Conservation (phyloP, 768 basidiomycete genomes). For the Pleurotus tuoliensis region DNA sequence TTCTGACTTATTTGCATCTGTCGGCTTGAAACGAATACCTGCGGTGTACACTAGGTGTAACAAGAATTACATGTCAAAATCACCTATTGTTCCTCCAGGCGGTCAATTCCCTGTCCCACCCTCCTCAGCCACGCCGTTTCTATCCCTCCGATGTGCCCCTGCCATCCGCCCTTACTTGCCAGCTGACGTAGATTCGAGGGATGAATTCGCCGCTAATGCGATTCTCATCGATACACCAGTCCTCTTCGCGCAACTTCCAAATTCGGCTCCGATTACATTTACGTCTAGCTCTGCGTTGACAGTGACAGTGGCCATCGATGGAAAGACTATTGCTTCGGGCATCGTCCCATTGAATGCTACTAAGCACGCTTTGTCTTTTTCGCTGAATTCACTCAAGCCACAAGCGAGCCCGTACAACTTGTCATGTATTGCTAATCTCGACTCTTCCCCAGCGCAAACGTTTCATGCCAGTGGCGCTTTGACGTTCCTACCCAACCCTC, state of each 20-base stretch:
- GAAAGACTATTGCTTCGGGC: slow-evolving; percentile 33
- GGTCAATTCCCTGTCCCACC: slow-evolving; percentile 42
- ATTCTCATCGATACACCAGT: slow-evolving; percentile 53
- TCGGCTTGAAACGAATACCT: neutral
- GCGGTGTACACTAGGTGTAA: slow-evolving; percentile 39
- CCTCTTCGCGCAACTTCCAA: slow-evolving; percentile 41
- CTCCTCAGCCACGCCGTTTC: slow-evolving; percentile 35
- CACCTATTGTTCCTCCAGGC: slow-evolving; percentile 41
- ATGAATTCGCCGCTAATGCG: slow-evolving; percentile 30
- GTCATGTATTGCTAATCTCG: slow-evolving; percentile 34
- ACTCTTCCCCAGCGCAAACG: slow-evolving; percentile 26
- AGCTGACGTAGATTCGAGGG: slow-evolving; percentile 39
- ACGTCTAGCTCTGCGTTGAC: slow-evolving; percentile 24
- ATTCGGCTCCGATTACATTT: slow-evolving; percentile 39
- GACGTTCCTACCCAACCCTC: slow-evolving; percentile 46
- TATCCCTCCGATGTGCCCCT: slow-evolving; percentile 56
- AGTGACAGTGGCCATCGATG: slow-evolving; percentile 41
- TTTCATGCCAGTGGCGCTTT: slow-evolving; percentile 43
- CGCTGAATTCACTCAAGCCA: slow-evolving; percentile 40
- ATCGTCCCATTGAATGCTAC: slow-evolving; percentile 48
- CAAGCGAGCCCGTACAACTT: slow-evolving; percentile 33
- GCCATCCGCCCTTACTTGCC: slow-evolving; percentile 55
- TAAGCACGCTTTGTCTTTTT: slow-evolving; percentile 45
- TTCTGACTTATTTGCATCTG: neutral
- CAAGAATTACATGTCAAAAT: slow-evolving; percentile 48